These are phyloP conservation scores for Cucumis sativus DNA, from an alignment of 306 rosid genomes.

Conservation along the genomic window DNA sequence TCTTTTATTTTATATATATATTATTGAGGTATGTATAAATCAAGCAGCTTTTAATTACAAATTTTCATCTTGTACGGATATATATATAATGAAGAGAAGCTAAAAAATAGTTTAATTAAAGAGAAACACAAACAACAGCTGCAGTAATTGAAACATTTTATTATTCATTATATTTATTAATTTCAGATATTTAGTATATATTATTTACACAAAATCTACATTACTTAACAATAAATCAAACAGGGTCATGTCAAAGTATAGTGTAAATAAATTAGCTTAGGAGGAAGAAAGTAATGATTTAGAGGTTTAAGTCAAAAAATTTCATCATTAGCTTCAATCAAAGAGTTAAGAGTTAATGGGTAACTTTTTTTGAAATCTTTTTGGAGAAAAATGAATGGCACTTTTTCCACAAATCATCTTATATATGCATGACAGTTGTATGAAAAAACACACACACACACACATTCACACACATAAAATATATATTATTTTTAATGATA, in stretches of 20 bases:
- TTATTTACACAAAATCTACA: too few relatives aligned
- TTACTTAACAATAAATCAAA: neutral
- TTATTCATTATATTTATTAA: neutral
- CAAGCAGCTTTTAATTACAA: neutral
- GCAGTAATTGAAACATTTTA: neutral
- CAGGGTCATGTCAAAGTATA: too few relatives aligned
- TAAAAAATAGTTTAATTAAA: neutral
- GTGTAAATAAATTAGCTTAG: neutral
- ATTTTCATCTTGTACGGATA: neutral
- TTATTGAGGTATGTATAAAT: neutral
- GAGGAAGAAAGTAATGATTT: neutral
- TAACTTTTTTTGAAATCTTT: neutral
- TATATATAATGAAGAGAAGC: neutral
- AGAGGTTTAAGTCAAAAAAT: neutral
- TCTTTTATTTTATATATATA: neutral
- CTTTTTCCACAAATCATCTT: neutral
- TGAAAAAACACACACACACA: neutral
- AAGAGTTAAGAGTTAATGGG: neutral
- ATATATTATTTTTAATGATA: neutral
- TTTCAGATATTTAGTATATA: neutral
- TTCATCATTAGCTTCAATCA: neutral
- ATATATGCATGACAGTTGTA: slow-evolving; percentile 43
- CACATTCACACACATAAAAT: too few relatives aligned
- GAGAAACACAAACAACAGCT: neutral
- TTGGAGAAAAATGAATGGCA: neutral